Conservation (phyloP, 1,139 yeast genomes). For the Suhomyces bokatorum region DNA sequence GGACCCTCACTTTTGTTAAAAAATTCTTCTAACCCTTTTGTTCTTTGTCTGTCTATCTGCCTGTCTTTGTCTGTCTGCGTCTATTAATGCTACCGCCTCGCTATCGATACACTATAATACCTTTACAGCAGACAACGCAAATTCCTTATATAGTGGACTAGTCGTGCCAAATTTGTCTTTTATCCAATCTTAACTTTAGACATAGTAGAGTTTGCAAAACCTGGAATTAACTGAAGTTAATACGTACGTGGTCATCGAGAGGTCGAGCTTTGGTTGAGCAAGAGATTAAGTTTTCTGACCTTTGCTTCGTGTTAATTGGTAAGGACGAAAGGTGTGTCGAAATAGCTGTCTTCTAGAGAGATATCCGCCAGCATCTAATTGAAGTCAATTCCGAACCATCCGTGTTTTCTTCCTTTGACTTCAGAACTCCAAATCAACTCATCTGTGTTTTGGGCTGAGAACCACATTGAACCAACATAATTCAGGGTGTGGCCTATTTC, state of each 20-base stretch:
- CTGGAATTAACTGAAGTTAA: background rate
- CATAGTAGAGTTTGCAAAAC: constrained; percentile 4
- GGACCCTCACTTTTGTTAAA: constrained; percentile 8
- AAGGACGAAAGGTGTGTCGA: too few species aligned
- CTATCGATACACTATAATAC: constrained; percentile 12
- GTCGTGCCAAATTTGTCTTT: constrained; percentile 4
- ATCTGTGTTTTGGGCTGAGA: background rate
- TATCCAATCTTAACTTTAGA: constrained; percentile 2
- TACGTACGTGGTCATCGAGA: constrained; percentile 4
- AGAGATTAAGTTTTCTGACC: background rate
- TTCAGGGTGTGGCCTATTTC: background rate
- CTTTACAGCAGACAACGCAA: constrained; percentile 8
- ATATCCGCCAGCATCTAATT: background rate
- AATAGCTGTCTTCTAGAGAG: too few species aligned
- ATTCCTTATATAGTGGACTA: constrained; percentile 11
- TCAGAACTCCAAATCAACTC: background rate
- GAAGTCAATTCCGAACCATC: constrained; percentile 1
- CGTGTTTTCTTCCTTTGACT: background rate
- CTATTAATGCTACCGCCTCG: constrained; percentile 13
- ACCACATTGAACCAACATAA: background rate
- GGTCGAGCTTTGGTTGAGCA: background rate
- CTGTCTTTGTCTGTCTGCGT: constrained; percentile 11
- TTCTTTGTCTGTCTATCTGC: constrained; percentile 8
- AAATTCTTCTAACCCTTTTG: constrained; percentile 10
- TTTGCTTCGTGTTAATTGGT: too few species aligned